These are phyloP conservation scores for Aspergillus pseudoviridinutans DNA, from an alignment of 2,329 filamentous ascomycete species.

Conservation along the genomic window DNA sequence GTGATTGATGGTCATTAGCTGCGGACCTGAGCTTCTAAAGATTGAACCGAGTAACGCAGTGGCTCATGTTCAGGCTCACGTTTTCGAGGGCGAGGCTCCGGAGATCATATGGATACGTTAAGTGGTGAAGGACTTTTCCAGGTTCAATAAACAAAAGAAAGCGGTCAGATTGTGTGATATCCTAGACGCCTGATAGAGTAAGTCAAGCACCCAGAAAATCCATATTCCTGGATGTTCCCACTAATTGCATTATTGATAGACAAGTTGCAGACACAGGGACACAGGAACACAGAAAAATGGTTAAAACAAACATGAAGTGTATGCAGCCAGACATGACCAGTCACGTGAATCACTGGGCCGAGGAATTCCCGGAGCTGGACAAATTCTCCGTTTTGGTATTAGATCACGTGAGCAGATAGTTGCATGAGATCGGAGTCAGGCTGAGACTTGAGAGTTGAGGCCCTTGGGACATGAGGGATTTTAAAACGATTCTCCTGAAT, in stretches of 20 bases:
- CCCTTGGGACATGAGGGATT: not conserved
- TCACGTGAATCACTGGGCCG: not conserved
- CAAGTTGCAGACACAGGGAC: too few species aligned
- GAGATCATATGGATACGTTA: not conserved
- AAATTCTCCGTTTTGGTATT: not conserved
- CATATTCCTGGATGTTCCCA: too few species aligned
- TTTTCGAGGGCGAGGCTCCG: too few species aligned
- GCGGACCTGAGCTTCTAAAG: not conserved
- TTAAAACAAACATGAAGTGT: too few species aligned
- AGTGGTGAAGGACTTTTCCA: not conserved
- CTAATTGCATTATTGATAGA: too few species aligned
- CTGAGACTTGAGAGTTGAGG: too few species aligned
- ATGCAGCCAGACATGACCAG: too few species aligned
- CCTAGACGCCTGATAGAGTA: too few species aligned
- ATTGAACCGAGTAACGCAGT: not conserved
- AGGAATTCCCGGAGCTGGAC: not conserved
- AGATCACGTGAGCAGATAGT: not conserved
- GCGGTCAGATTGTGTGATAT: too few species aligned
- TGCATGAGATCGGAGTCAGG: too few species aligned
- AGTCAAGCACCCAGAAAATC: too few species aligned
- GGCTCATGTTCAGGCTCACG: not conserved
- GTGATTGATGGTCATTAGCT: not conserved
- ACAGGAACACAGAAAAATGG: too few species aligned
- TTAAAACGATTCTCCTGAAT: not conserved
- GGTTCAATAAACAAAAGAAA: not conserved